Conservation (phyloP, 345 rosid species). For the Rhodamnia rubescens region DNA sequence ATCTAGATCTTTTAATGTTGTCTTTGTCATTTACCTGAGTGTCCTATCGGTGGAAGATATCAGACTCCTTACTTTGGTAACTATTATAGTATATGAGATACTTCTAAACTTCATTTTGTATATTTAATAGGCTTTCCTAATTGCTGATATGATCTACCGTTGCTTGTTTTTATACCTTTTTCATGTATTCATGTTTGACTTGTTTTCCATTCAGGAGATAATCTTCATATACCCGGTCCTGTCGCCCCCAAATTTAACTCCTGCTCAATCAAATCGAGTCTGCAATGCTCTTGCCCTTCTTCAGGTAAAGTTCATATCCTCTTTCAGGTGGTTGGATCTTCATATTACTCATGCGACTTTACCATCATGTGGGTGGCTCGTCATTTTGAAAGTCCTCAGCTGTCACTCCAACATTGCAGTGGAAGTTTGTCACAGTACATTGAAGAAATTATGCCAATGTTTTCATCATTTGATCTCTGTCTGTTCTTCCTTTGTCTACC, state of each 20-base stretch:
- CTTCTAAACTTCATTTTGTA: background rate
- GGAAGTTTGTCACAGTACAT: background rate
- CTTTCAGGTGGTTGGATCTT: background rate
- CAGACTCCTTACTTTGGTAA: background rate
- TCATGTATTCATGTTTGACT: background rate
- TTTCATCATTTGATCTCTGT: background rate
- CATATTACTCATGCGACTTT: background rate
- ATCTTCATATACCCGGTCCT: conserved; percentile 94
- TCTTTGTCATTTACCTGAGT: background rate
- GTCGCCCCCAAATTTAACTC: conserved; percentile 79
- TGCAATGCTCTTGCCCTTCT: conserved; percentile 99
- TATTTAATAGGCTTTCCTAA: background rate
- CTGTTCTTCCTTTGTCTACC: background rate
- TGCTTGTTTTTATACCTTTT: background rate
- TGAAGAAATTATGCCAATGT: background rate
- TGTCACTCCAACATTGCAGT: background rate
- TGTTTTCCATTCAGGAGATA: conserved; percentile 61
- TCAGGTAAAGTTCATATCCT: conserved; percentile 40
- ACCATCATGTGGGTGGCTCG: background rate
- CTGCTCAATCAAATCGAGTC: conserved; percentile 92
- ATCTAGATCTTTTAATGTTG: background rate
- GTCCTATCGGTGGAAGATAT: background rate
- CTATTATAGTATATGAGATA: background rate
- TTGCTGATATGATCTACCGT: background rate
- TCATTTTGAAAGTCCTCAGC: background rate